phyloP scores from a whole-genome alignment of 352 stramenopile genomes.

The Globisporangium paroecandrum region DNA sequence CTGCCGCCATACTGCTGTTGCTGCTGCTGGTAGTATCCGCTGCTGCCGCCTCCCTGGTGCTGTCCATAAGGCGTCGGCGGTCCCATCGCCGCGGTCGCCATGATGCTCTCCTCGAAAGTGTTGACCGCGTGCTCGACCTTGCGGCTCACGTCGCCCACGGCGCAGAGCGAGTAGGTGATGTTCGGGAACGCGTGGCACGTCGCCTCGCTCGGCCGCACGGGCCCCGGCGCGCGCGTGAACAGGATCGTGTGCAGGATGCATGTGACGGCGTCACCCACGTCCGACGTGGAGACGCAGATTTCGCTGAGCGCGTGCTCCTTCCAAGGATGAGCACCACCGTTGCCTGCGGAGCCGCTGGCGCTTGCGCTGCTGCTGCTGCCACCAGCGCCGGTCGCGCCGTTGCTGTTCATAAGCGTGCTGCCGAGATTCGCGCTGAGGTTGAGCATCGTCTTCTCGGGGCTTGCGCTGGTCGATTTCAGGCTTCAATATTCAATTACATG shows the following conservation, averaged over 20 bases:
- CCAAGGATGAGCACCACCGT: constrained; percentile 22
- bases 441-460: neutral
- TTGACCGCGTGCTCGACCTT: constrained; percentile 74
- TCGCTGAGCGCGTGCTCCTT: constrained; percentile 68
- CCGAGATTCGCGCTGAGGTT: constrained; percentile 17
- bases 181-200: constrained; percentile 73
- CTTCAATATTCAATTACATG: neutral
- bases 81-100: constrained; percentile 13
- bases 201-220: constrained; percentile 68
- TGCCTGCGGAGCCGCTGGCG: neutral
- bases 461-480: neutral
- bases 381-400: neutral
- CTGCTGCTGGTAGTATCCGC: constrained; percentile 8
- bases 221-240: constrained; percentile 70
- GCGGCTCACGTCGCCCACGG: constrained; percentile 69
- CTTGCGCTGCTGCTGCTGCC: neutral
- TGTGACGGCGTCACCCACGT: constrained; percentile 62
- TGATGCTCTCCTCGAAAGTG: constrained; percentile 56
- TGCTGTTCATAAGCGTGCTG: constrained; percentile 13
- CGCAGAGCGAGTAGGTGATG: constrained; percentile 75
- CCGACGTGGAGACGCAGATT: constrained; percentile 47
- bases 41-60: constrained; percentile 17
- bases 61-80: constrained; percentile 14
- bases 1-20: constrained; percentile 26
- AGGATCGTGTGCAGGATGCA: constrained; percentile 79